A percentile compares a stretch with the other conserved stretches of the same genome.
Evolutionary conservation across 225 moss, liverwort and hornwort species (phyloP).

Genomic region (Anthoceros angustus): DNA sequence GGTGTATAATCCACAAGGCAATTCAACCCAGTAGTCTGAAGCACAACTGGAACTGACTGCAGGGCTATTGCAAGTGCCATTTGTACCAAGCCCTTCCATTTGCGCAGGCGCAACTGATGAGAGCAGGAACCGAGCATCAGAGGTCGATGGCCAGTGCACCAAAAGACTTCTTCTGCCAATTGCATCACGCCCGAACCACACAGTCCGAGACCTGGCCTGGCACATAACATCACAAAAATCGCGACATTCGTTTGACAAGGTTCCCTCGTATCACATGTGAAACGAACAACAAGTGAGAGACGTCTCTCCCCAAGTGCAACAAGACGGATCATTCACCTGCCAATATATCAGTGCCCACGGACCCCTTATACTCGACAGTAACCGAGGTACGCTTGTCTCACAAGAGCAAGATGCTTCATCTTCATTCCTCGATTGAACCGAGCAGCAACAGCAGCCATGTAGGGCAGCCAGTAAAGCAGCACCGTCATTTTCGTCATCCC

Average conservation of each 20-base stretch:
- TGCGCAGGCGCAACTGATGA: slow-evolving; percentile 55
- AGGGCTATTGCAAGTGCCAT: slow-evolving; percentile 4
- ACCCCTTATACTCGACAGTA: slow-evolving; percentile 60
- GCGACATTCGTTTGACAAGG: not conserved
- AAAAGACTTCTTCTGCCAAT: slow-evolving; percentile 87
- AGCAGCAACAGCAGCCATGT: slow-evolving; percentile 16
- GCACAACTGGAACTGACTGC: not conserved
- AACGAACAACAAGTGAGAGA: not conserved
- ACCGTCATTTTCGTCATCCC: not conserved
- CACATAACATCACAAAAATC: slow-evolving; percentile 11
- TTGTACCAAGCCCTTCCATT: slow-evolving; percentile 9
- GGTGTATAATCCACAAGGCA: slow-evolving; percentile 72
- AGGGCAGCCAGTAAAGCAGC: not conserved
- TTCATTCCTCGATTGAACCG: slow-evolving; percentile 17
- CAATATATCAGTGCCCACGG: slow-evolving; percentile 94
- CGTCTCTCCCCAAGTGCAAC: not conserved
- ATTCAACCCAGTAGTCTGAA: slow-evolving; percentile 56
- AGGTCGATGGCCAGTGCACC: slow-evolving; percentile 46
- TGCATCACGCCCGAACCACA: slow-evolving; percentile 95
- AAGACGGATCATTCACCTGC: slow-evolving; percentile 39
- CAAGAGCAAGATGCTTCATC: slow-evolving; percentile 23
- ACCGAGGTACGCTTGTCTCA: slow-evolving; percentile 18
- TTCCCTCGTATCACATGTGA: not conserved
- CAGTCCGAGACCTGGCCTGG: slow-evolving; percentile 52
- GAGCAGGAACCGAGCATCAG: slow-evolving; percentile 63